phyloP scores from a whole-genome alignment of 1,284 basidiomycete genomes.

The Takashimella koratensis region DNA sequence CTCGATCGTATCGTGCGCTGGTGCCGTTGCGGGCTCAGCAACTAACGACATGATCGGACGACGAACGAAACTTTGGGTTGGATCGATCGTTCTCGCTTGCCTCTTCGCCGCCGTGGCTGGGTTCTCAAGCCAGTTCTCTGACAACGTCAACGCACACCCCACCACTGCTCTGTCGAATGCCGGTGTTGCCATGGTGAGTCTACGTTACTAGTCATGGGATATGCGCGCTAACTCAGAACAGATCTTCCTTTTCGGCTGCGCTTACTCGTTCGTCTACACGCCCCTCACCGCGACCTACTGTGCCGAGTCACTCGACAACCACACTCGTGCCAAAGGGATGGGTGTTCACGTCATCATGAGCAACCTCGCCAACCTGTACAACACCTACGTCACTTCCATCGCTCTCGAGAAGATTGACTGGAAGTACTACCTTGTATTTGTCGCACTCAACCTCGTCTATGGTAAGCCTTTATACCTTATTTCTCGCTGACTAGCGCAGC shows the following conservation, averaged over 20 bases:
- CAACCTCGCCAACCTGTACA: conserved; percentile 20
- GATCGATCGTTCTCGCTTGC: conserved; percentile 18
- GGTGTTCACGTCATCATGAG: conserved; percentile 21
- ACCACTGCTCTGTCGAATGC: conserved; percentile 16
- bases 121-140: conserved; percentile 19
- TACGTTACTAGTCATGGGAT: conserved; percentile 1
- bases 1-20: conserved; percentile 22
- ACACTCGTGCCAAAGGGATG: conserved; percentile 30
- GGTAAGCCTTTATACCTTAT: background rate
- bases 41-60: conserved; percentile 24
- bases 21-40: conserved; percentile 20
- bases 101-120: conserved; percentile 21
- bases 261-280: conserved; percentile 22
- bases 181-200: conserved; percentile 20
- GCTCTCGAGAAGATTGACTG: conserved; percentile 11
- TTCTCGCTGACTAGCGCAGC: too few species aligned
- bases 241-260: conserved; percentile 24
- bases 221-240: background rate
- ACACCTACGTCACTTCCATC: conserved; percentile 20
- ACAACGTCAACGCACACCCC: background rate
- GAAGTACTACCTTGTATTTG: conserved; percentile 20
- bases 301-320: conserved; percentile 22
- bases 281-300: conserved; percentile 29
- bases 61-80: conserved; percentile 25
- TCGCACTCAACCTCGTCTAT: conserved; percentile 17